A percentile compares a stretch with the other conserved stretches of the same genome.
Evolutionary conservation across 2,329 filamentous ascomycete genomes (phyloP).

Genomic region (Hirsutella thompsonii): DNA sequence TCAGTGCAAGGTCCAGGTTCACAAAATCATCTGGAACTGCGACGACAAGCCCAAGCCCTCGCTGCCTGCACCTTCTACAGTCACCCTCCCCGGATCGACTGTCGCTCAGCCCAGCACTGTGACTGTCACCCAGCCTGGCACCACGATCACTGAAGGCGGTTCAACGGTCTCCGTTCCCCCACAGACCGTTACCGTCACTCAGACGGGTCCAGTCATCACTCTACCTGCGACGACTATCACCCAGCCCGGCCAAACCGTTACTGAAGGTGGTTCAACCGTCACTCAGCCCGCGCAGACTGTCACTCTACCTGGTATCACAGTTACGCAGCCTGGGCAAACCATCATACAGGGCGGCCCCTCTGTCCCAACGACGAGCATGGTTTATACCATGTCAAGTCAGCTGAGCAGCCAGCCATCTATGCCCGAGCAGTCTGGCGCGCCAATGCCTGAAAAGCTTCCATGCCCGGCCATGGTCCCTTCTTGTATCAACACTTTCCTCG

Average conservation of each 20-base stretch:
- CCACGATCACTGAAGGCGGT: neutral
- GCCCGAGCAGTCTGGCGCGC: neutral
- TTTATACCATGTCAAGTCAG: too few relatives aligned
- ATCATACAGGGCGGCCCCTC: neutral
- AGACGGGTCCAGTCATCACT: neutral
- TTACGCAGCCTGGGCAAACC: neutral
- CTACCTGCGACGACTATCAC: neutral
- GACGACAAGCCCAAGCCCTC: slow-evolving; percentile 8
- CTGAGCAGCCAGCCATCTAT: slow-evolving; percentile 7
- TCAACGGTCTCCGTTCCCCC: neutral
- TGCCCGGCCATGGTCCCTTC: slow-evolving; percentile 66
- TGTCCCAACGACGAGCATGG: too few relatives aligned
- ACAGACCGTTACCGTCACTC: neutral
- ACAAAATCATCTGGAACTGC: slow-evolving; percentile 51
- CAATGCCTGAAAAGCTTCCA: slow-evolving; percentile 27
- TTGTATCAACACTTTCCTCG: slow-evolving; percentile 87
- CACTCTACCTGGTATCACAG: neutral
- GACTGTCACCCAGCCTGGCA: neutral
- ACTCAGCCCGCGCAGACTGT: neutral
- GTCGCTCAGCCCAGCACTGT: neutral
- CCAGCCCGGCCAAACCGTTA: neutral
- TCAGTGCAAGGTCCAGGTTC: slow-evolving; percentile 46
- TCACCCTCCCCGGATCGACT: too few relatives aligned
- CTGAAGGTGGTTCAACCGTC: neutral
- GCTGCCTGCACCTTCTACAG: too few relatives aligned